Base-by-base conservation (phyloP, 352 stramenopile genomes). In the Pythium dissimile region DNA sequence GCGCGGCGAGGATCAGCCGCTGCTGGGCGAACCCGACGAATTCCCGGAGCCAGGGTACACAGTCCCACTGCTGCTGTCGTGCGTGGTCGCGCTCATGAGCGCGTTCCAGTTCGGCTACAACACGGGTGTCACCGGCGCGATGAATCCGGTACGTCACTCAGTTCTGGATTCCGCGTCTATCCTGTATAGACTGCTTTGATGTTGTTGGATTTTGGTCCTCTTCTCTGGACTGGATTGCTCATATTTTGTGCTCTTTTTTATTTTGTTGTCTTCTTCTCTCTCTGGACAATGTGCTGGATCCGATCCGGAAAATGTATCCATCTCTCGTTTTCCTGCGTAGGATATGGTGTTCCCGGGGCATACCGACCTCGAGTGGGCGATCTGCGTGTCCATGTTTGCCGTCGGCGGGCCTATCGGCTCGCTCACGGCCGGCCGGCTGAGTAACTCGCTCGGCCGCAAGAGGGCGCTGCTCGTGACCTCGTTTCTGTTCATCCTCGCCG, bases 1-100 rank as follows among this genome's bases (percentile, higher is more conserved):
- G 66, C 71, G 82, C 39, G 80, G 83, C 26, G 84, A 94, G 68
- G 77, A 88, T 42, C 84, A 94, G 59, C 80, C 81, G 50, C 60
- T 71, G 23, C 47, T 71, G 11, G 63, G 63, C 38, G 63, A 67
- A 8, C 50, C 51, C 23, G 63, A 71, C 51, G 66, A 70, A 45
- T 69, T 67, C 44, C 66, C 54, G 10, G 70, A 78, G 56, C 62
- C 70, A 0, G 70, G 70, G 10, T 78, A 78, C 64, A 78, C 70
- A 5, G 52, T 65, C 31, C 70, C 70, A 24, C 64, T 78, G 31
- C 47, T 78, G 38, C 58, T 75, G 26, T 78, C 70, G 53, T 78
- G 70, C 62, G 69, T 63, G 44, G 70, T 78, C 3, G 70, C 70
- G 47, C 67, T 78, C 46, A 71, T 78, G 46, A 64, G 51, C 41